Evolutionary conservation across 2,329 filamentous ascomycete species (phyloP).

Genomic region (Claviceps monticola): DNA sequence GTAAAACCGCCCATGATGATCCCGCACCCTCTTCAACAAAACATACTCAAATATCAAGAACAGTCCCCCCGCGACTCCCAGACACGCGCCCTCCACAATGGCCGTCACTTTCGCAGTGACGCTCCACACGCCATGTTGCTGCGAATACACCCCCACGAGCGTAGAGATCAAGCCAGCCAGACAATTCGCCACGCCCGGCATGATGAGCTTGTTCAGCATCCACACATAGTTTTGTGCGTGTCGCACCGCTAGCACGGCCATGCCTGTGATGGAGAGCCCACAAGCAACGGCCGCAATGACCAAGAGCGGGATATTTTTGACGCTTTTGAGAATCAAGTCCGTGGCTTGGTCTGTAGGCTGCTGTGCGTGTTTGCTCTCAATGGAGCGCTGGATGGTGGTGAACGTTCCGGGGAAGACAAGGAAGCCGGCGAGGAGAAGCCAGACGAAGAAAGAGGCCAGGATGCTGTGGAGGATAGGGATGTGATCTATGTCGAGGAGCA

Average conservation of each 20-base stretch:
- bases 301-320: conserved; percentile 24
- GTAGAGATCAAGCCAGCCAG: conserved; percentile 35
- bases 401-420: conserved; percentile 39
- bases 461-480: conserved; percentile 34
- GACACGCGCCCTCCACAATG: conserved; percentile 20
- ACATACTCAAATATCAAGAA: conserved; percentile 19
- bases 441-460: conserved; percentile 24
- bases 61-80: conserved; percentile 14
- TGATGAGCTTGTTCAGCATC: conserved; percentile 37
- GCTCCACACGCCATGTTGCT: conserved; percentile 29
- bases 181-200: conserved; percentile 31
- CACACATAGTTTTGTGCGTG: conserved; percentile 38
- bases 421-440: conserved; percentile 38
- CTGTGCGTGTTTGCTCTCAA: conserved; percentile 10
- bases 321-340: conserved; percentile 12
- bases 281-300: conserved; percentile 30
- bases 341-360: conserved; percentile 9
- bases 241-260: conserved; percentile 27
- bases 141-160: conserved; percentile 34
- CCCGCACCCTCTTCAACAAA: conserved; percentile 18
- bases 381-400: conserved; percentile 22
- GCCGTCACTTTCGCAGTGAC: conserved; percentile 25
- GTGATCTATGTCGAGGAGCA: conserved; percentile 32
- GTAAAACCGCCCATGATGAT: conserved; percentile 14
- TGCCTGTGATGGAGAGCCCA: conserved; percentile 19